Base-by-base conservation (phyloP, 352 stramenopile genomes). In the Pythium monospermum region DNA sequence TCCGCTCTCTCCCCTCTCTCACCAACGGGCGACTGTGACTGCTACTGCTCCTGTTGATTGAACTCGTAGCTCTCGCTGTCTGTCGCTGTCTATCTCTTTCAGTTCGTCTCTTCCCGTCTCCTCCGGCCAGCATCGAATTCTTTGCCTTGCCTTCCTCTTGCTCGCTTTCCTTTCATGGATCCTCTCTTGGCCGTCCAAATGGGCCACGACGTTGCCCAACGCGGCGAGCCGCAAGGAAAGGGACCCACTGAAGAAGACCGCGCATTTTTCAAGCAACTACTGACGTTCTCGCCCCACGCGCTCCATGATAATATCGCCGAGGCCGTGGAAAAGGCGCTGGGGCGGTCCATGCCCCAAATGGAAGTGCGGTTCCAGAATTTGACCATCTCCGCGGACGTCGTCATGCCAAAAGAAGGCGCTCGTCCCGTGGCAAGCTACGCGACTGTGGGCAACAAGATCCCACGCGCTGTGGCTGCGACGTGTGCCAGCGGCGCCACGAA, bases 231-330 rank as follows among this genome's bases (percentile, higher is more conserved):
- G n/a, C n/a, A n/a, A n/a, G n/a, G n/a, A n/a, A n/a, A n/a, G n/a
- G 42, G 42, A 2, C 42, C 42, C 2, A 26, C 42, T 12, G 19
- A 37, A 15, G 45, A 52, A 21, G 45, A 52, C 45, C 45, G 45
- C 4, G 45, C 23, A 33, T 52, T 52, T 33, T 40, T n/a, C 21
- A 30, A 42, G 21, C 45, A 52, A 23, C 19, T 52, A 6, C 45
- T 52, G 19, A 23, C 45, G 21, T 52, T 52, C 13, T 42, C 45
- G 13, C 63, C 66, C n/a, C 51, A 61, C 18, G 52, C 56, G 45
- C 57, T 76, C 56, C 64, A 76, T 57, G 47, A 62, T 31, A 67
- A 64, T 57, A 53, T 78, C 33, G 65, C 64, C 1, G 55, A 59
- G 45, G 44, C 32, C 19, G 32, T 47, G 4, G 19, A 47, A 25